Evolutionary conservation across 2,329 filamentous ascomycete species (phyloP), one percentile per base, ranked within the genome.

Genomic region (Diaporthe amygdali): DNA sequence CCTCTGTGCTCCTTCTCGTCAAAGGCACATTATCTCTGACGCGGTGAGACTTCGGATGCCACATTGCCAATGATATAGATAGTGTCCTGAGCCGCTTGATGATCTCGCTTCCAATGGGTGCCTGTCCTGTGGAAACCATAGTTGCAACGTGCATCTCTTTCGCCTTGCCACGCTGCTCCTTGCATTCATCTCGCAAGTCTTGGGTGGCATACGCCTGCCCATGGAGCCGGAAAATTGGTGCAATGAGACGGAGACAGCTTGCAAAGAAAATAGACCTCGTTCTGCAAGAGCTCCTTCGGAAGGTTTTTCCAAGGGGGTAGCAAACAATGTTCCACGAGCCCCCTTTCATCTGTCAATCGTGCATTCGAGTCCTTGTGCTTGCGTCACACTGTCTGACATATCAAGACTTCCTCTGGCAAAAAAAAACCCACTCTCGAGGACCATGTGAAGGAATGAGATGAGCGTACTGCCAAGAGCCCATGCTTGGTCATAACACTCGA

Each of bases 301-400:
- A n/a, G 27, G 30, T 27, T 37, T 20, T 37, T n/a, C 41, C 41
- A 25, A 30, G 20, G 44, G 17, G 47, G 59, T 25, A 64, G 59
- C 44, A 5, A 22, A 47, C 15, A 15, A 39, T 12, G 64, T 56
- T 56, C 20, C 64, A 71, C 69, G 14, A 49, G 41, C 17, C n/a
- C 44, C 55, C 64, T 66, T 66, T 69, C 56, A 73, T 71, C 64
- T 54, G 49, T 61, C 51, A 52, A 25, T 34, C 41, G 52, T 69
- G 55, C 56, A 51, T 44, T 46, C n/a, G 25, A 54, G n/a, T 32
- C n/a, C 7, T 3, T 37, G 44, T 61, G 39, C 17, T 46, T 66
- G 54, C 34, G 71, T 69, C 66, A 51, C 55, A 73, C 71, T 37
- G 71, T 71, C 56, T 52, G 10, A 59, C 46, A 44, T 59, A 37